A percentile compares a stretch with the other conserved stretches of the same genome.
Evolutionary conservation across 441 rosid genomes (phyloP).

Genomic region (Geranium incanum): DNA sequence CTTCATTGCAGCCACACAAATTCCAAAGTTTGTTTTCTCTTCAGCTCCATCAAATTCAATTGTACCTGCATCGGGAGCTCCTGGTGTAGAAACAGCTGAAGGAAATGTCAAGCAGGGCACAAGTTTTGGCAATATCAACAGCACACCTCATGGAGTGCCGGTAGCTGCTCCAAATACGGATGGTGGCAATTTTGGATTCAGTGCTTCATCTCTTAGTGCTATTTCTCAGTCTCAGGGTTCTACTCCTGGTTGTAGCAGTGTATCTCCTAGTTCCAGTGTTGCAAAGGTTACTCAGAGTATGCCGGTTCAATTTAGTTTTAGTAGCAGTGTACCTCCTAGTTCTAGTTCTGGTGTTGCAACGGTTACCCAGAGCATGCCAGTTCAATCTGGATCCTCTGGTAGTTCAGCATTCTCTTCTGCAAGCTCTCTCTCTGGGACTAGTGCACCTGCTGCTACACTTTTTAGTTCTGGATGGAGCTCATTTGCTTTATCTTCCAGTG

Average conservation of each 20-base stretch:
- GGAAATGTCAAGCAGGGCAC: conserved; percentile 30
- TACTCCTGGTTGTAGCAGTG: conserved; percentile 30
- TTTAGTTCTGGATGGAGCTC: conserved; percentile 46
- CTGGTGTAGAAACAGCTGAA: conserved; percentile 32
- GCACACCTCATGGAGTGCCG: conserved; percentile 27
- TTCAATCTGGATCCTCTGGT: conserved; percentile 43
- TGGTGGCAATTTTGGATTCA: conserved; percentile 37
- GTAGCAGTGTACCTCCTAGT: conserved; percentile 25
- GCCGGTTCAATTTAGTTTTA: conserved; percentile 37
- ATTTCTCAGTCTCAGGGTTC: conserved; percentile 40
- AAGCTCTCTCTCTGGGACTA: conserved; percentile 40
- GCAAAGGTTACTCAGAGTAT: conserved; percentile 42
- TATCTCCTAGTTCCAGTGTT: conserved; percentile 31
- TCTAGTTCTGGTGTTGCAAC: conserved; percentile 35
- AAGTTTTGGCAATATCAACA: conserved; percentile 24
- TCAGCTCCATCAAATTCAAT: conserved; percentile 28
- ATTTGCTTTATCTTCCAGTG: conserved; percentile 28
- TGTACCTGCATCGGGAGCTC: conserved; percentile 26
- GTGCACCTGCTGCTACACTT: conserved; percentile 28
- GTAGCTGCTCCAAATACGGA: conserved; percentile 24
- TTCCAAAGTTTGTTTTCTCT: conserved; percentile 40
- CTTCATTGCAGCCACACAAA: conserved; percentile 24
- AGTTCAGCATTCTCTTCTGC: conserved; percentile 37
- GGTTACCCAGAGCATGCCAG: conserved; percentile 44
- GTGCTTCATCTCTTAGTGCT: conserved; percentile 34